phyloP scores from a whole-genome alignment of 139 green algal species.

The Edaphochlamys debaryana region DNA sequence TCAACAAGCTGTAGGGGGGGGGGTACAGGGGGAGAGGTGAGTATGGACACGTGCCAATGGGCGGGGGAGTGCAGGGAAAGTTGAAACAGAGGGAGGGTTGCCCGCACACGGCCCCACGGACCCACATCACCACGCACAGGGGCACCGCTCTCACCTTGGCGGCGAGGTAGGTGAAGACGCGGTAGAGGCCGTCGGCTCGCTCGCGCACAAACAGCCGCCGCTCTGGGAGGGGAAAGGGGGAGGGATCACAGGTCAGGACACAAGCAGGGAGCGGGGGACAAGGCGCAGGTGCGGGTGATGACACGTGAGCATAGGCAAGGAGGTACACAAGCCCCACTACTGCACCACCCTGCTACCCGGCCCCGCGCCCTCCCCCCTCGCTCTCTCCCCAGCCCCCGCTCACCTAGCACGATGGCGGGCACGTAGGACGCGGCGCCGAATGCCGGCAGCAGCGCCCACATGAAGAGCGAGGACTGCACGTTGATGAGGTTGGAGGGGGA shows the following conservation, averaged over 20 bases:
- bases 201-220: constrained; percentile 76
- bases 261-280: too few species aligned
- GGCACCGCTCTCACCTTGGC: constrained; percentile 45
- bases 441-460: constrained; percentile 69
- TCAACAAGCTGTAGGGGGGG: constrained; percentile 33
- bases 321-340: too few species aligned
- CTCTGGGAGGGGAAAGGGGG: constrained; percentile 50
- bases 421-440: constrained; percentile 82
- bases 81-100: too few species aligned
- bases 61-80: too few species aligned
- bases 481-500: constrained; percentile 69
- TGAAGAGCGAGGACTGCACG: constrained; percentile 76
- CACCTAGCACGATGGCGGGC: constrained; percentile 77
- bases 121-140: constrained; percentile 10
- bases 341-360: too few species aligned
- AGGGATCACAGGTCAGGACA: too few species aligned
- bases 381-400: constrained; percentile 27
- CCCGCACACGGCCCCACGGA: too few species aligned
- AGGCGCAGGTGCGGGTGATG: too few species aligned
- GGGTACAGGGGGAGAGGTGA: too few species aligned
- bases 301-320: too few species aligned
- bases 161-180: constrained; percentile 27
- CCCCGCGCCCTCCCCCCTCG: too few species aligned
- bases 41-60: too few species aligned
- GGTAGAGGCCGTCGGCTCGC: constrained; percentile 74